phyloP scores from a whole-genome alignment of 139 green algal species.

The Coccomyxa sp. region DNA sequence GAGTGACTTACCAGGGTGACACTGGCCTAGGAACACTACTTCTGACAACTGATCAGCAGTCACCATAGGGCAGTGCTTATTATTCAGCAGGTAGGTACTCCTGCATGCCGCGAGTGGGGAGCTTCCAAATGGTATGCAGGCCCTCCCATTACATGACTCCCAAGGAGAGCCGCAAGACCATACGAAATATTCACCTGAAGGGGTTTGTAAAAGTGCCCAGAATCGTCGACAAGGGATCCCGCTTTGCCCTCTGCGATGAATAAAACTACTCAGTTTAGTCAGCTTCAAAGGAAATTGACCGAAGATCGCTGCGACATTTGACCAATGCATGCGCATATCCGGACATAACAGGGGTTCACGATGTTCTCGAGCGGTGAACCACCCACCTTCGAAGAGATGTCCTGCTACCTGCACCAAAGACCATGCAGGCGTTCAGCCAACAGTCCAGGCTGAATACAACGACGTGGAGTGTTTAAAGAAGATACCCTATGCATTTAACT shows the following conservation, averaged over 20 bases:
- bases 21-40: too few species aligned
- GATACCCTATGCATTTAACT: too few species aligned
- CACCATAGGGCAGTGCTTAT: neutral
- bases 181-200: constrained; percentile 36
- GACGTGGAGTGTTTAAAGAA: too few species aligned
- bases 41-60: neutral
- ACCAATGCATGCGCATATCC: neutral
- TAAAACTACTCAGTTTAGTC: neutral
- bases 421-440: neutral
- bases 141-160: too few species aligned
- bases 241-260: constrained; percentile 53
- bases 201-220: constrained; percentile 68
- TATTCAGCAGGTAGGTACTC: neutral
- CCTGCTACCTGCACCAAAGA: constrained; percentile 40
- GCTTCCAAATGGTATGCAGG: too few species aligned
- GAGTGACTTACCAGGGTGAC: neutral
- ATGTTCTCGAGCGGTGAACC: neutral
- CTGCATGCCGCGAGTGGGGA: neutral
- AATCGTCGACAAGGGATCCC: constrained; percentile 55
- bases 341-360: neutral
- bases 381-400: constrained; percentile 52
- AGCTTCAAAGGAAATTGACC: too few species aligned
- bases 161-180: too few species aligned
- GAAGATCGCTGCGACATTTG: neutral
- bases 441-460: neutral